Base-by-base conservation (phyloP, 257 asterid genomes). In the Ajuga chamaepitys region DNA sequence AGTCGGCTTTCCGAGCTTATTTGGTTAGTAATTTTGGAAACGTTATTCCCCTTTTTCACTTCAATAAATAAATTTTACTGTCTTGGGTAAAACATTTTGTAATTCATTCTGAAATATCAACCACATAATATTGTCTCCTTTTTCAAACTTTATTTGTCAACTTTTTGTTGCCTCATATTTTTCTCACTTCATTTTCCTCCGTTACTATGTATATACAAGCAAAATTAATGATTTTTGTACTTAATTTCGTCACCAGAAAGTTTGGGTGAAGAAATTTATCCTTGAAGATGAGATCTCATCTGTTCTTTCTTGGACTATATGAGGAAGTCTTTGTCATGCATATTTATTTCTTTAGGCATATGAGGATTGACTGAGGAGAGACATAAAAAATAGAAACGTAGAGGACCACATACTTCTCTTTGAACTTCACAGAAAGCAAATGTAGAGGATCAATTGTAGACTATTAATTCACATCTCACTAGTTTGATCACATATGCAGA, bases 1-100 rank as follows among this genome's bases (percentile, higher is more conserved):
- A 93, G 81, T 83, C 99, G 21, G 94, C 88, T 25, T 93, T 93
- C 66, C 90, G 99, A 63, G 96, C 96, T 32, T 93, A 86, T 77
- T 81, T 93, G 95, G 99, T 93, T 65, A 55, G 93, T 72, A 0
- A 2, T 7, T 46, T 22, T 9, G 41, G 9, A 26, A 17, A 26
- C 30, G 24, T 9, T 5, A 18, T 22, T 2, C 35, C 13, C n/a
- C 7, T 21, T n/a, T 62, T 16, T 54, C 14, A 20, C 8, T 58
- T 40, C 17, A 9, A 14, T 32, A 18, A 8, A 30, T 30, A 5
- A 2, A 28, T 5, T 28, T 2, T n/a, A n/a, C n/a, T n/a, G n/a
- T n/a, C n/a, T n/a, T n/a, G n/a, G n/a, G n/a, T 12, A 10, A 50
- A 28, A 24, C 37, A 35, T 1, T 35, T 11, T 11, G 1, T 35